Conservation (phyloP, 1,284 basidiomycete genomes). For the Neonothopanus nambi region DNA sequence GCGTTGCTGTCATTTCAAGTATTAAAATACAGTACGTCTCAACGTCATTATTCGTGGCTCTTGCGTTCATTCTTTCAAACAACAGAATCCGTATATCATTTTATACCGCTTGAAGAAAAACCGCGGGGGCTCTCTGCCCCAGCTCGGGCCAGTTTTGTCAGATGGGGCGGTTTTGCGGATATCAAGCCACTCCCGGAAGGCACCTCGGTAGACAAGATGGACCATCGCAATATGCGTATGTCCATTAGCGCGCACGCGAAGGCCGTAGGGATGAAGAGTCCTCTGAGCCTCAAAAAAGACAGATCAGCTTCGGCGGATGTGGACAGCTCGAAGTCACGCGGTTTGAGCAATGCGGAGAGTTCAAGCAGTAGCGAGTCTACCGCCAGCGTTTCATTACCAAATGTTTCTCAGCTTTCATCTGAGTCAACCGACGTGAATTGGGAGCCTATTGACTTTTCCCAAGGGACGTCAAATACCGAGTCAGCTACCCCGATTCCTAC, state of each 20-base stretch:
- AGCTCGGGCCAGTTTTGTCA: constrained; percentile 12
- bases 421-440: background rate
- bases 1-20: constrained; percentile 5
- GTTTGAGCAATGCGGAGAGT: too few relatives aligned
- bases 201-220: constrained; percentile 7
- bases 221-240: constrained; percentile 21
- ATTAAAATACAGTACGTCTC: constrained; percentile 1
- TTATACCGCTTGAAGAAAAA: background rate
- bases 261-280: background rate
- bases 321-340: too few relatives aligned
- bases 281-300: background rate
- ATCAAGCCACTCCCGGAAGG: constrained; percentile 4
- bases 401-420: background rate
- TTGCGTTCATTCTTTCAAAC: background rate
- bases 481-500: background rate
- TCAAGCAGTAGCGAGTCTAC: background rate
- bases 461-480: too few relatives aligned
- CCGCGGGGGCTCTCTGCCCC: background rate
- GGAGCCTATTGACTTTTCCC: background rate
- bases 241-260: background rate
- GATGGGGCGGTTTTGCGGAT: constrained; percentile 21
- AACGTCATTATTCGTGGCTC: background rate
- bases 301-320: background rate
- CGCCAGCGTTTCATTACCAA: background rate
- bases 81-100: background rate